These are phyloP conservation scores for Skeletonema grethae DNA, from an alignment of 108 stramenopile genomes.

Conservation along the genomic window DNA sequence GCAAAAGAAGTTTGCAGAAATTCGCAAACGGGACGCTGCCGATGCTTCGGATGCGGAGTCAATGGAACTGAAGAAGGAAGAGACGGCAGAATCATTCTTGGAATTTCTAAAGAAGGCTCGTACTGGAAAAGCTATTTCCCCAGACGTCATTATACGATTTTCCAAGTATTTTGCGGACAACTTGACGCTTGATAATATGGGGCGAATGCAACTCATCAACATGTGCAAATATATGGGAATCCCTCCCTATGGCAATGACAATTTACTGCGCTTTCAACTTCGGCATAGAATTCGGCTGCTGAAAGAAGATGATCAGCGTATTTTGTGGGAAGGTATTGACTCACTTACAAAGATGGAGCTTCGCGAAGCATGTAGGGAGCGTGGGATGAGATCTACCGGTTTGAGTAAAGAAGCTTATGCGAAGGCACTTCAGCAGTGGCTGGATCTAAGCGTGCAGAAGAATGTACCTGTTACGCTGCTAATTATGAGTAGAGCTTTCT, in stretches of 20 bases:
- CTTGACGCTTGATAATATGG: conserved; percentile 97
- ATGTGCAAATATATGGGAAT: conserved; percentile 98
- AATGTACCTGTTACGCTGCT: conserved; percentile 95
- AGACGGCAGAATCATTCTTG: conserved; percentile 73
- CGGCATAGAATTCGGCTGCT: conserved; percentile 85
- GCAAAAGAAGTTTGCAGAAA: conserved; percentile 74
- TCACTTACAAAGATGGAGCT: conserved; percentile 97
- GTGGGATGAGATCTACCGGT: conserved; percentile 97
- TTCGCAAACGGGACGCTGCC: conserved; percentile 46
- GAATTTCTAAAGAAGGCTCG: conserved; percentile 93
- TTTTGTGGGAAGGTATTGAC: conserved; percentile 97
- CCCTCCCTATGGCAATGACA: conserved; percentile 92
- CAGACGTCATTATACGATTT: conserved; percentile 85
- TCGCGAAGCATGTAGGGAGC: conserved; percentile 94
- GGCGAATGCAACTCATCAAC: conserved; percentile 94
- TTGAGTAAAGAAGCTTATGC: conserved; percentile 91
- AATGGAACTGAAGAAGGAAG: conserved; percentile 66
- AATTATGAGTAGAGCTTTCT: conserved; percentile 96
- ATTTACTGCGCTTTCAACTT: conserved; percentile 93
- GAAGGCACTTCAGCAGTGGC: conserved; percentile 90
- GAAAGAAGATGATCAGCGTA: conserved; percentile 96
- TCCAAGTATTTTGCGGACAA: conserved; percentile 94
- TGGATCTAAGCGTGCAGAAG: conserved; percentile 94
- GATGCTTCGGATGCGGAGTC: conserved; percentile 57
- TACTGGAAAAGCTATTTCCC: conserved; percentile 84